Evolutionary conservation across 1,284 basidiomycete species (phyloP).

Genomic region (Trichosporon sp.): DNA sequence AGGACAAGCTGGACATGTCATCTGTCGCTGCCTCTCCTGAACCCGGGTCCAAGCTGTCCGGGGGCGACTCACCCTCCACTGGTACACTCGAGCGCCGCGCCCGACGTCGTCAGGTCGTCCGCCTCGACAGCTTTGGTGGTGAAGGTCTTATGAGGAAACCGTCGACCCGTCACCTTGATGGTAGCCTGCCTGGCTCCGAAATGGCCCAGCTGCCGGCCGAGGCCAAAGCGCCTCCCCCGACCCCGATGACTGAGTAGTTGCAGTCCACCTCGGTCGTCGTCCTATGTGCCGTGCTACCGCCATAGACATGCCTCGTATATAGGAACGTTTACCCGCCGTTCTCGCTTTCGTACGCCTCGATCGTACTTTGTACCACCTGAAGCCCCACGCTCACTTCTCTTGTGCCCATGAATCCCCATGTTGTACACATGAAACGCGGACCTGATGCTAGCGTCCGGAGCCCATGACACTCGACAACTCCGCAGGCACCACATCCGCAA

Average conservation of each 20-base stretch:
- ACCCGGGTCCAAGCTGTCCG: neutral
- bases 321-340: neutral
- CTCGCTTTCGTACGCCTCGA: neutral
- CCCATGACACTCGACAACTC: no score
- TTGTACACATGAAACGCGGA: neutral
- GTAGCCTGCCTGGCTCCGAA: neutral
- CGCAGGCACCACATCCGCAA: no score
- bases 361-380: conserved; percentile 1
- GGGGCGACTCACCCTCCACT: neutral
- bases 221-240: neutral
- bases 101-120: neutral
- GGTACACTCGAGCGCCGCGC: conserved; percentile 15
- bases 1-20: neutral
- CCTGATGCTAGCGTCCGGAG: no score
- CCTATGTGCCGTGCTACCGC: neutral
- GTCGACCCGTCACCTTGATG: neutral
- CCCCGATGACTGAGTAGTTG: neutral
- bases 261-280: neutral
- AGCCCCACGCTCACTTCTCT: neutral
- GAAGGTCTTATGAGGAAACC: neutral
- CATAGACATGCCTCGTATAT: neutral
- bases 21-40: neutral
- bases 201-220: neutral
- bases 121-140: conserved; percentile 11
- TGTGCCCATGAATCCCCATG: conserved; percentile 1